These are phyloP conservation scores for Trichoderma semiorbis DNA, from an alignment of 2,329 filamentous ascomycete species.

Conservation along the genomic window DNA sequence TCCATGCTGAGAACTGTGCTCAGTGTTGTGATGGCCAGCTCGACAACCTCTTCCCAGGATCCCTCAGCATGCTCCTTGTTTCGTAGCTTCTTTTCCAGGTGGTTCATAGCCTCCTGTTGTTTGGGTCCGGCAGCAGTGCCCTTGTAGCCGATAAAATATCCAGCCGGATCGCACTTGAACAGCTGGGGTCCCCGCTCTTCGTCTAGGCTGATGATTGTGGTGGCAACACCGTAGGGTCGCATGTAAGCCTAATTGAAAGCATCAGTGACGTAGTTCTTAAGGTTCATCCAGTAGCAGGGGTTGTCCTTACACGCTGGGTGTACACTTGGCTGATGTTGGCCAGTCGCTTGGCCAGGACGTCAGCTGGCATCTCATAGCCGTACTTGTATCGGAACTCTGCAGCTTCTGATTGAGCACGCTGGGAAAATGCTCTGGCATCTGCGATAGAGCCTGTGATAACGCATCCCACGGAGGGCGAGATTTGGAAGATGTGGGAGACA, in stretches of 20 bases:
- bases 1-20: conserved; percentile 97
- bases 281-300: background rate
- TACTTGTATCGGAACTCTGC: conserved; percentile 98
- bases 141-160: conserved; percentile 98
- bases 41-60: conserved; percentile 94
- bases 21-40: conserved; percentile 90
- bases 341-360: conserved; percentile 91
- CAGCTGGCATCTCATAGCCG: conserved; percentile 99
- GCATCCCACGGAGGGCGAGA: conserved; percentile 93
- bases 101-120: conserved; percentile 97
- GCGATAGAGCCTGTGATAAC: conserved; percentile 99
- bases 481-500: conserved; percentile 94
- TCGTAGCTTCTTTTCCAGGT: conserved; percentile 99
- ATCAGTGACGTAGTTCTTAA: background rate
- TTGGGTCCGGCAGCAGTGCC: conserved; percentile 95
- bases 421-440: conserved; percentile 89
- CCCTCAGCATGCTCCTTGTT: conserved; percentile 95
- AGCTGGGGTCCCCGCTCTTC: conserved; percentile 89
- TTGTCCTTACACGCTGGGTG: conserved; percentile 74
- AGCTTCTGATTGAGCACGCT: conserved; percentile 89
- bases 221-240: conserved; percentile 93
- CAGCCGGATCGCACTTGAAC: conserved; percentile 97
- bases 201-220: conserved; percentile 91
- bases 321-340: conserved; percentile 99
- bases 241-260: conserved; percentile 70